Evolutionary conservation across 371 early-diverging fungal genomes (phyloP).

Genomic region (Cokeromyces recurvatus): DNA sequence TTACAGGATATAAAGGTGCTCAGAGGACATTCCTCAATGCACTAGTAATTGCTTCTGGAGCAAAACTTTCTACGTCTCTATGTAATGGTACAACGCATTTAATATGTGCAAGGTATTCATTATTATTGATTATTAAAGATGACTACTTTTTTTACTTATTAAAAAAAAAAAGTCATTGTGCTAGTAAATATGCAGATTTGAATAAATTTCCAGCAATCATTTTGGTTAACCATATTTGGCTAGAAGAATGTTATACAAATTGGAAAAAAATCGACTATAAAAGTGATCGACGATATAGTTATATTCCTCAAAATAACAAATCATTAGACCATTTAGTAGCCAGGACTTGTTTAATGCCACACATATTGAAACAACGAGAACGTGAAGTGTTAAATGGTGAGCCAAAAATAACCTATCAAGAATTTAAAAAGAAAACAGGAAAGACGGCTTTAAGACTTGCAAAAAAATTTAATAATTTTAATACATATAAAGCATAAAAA

Average conservation of each 20-base stretch:
- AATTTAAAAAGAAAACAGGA: slow-evolving; percentile 19
- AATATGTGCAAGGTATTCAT: slow-evolving; percentile 49
- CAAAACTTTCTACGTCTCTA: background rate
- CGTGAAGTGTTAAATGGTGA: background rate
- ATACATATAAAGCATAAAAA: slow-evolving; percentile 20
- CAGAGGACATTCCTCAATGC: slow-evolving; percentile 67
- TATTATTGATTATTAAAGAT: background rate
- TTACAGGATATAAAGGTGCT: slow-evolving; percentile 66
- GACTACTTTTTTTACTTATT: background rate
- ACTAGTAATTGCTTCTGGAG: slow-evolving; percentile 64
- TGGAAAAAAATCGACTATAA: slow-evolving; percentile 49
- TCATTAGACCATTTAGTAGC: slow-evolving; percentile 27
- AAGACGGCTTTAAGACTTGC: slow-evolving; percentile 48
- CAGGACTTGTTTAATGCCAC: slow-evolving; percentile 11
- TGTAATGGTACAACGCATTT: slow-evolving; percentile 56
- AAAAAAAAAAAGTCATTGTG: background rate
- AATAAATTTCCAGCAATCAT: slow-evolving; percentile 52
- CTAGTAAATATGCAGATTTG: slow-evolving; percentile 59
- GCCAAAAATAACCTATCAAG: slow-evolving; percentile 8
- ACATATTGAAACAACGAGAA: slow-evolving; percentile 20
- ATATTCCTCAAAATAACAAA: slow-evolving; percentile 36
- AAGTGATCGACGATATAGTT: slow-evolving; percentile 49
- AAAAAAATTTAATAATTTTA: slow-evolving; percentile 28
- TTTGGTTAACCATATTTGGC: slow-evolving; percentile 86
- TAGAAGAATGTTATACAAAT: slow-evolving; percentile 69